Conservation (phyloP, 2,329 filamentous ascomycete genomes). For the Coniochaeta hoffmannii region DNA sequence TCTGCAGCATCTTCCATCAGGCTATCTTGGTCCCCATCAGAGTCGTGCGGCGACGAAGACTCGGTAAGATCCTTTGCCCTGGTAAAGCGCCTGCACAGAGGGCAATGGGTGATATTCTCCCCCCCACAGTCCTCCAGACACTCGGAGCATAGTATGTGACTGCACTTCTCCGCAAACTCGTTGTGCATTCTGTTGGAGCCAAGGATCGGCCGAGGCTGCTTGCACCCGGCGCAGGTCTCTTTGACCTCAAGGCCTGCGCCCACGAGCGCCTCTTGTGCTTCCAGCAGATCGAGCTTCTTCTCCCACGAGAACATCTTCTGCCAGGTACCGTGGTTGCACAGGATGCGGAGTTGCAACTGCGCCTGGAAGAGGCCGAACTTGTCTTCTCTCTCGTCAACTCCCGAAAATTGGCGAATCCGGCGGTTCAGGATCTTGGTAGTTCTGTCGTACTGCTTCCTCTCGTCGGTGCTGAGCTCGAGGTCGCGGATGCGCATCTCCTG, state of each 20-base stretch:
- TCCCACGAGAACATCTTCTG: conserved; percentile 38
- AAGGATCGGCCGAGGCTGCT: conserved; percentile 24
- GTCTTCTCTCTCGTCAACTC: conserved; percentile 19
- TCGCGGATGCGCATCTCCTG: conserved; percentile 13
- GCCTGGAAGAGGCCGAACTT: conserved; percentile 38
- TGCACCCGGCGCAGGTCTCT: conserved; percentile 20
- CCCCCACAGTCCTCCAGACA: conserved; percentile 16
- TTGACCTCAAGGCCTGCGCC: conserved; percentile 15
- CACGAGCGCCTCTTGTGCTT: conserved; percentile 24
- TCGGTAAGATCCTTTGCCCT: not conserved
- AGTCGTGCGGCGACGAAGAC: not conserved
- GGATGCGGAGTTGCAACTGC: conserved; percentile 35
- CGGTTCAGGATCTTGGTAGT: conserved; percentile 29
- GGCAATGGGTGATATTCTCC: conserved; percentile 11
- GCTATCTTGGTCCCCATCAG: not conserved
- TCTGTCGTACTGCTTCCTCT: conserved; percentile 23
- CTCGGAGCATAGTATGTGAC: conserved; percentile 23
- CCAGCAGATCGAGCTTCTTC: conserved; percentile 21
- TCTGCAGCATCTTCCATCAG: not conserved
- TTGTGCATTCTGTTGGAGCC: conserved; percentile 12
- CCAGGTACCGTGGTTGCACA: conserved; percentile 44
- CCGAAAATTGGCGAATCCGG: conserved; percentile 26
- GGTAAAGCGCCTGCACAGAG: conserved; percentile 12
- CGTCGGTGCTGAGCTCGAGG: conserved; percentile 24
- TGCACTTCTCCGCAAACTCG: conserved; percentile 17